A percentile compares a stretch with the other conserved stretches of the same genome.
phyloP scores from a whole-genome alignment of 169 alveolate species.

The Besnoitia besnoiti region DNA sequence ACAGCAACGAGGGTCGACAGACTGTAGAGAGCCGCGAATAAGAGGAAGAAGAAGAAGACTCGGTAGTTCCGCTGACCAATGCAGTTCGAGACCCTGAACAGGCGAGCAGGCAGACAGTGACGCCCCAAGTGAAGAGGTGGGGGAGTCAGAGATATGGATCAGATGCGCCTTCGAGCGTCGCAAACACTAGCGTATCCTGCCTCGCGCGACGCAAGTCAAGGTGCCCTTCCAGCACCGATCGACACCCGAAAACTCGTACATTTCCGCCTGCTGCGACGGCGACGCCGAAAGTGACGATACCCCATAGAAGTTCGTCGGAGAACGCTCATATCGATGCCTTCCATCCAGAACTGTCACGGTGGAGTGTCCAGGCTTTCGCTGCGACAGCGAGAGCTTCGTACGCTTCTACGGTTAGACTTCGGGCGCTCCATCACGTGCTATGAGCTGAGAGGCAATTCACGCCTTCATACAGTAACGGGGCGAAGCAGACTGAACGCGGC shows the following conservation, averaged over 20 bases:
- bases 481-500: too few species aligned
- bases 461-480: too few species aligned
- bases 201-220: background rate
- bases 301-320: too few species aligned
- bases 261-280: too few species aligned
- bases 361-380: background rate
- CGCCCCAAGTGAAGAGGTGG: too few species aligned
- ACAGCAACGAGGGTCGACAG: slow-evolving; percentile 7
- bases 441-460: background rate
- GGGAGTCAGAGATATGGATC: too few species aligned
- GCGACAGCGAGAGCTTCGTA: too few species aligned
- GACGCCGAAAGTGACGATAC: too few species aligned
- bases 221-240: background rate
- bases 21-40: slow-evolving; percentile 40
- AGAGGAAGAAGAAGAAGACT: slow-evolving; percentile 42
- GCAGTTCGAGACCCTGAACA: slow-evolving; percentile 60
- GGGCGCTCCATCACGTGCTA: background rate
- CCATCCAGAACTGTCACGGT: background rate
- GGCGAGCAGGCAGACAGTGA: background rate
- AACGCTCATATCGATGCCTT: too few species aligned
- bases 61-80: slow-evolving; percentile 57
- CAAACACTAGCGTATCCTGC: background rate
- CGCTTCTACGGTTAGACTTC: background rate
- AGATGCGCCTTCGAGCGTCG: background rate
- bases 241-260: too few species aligned